phyloP scores from a whole-genome alignment of 805 yeast genomes.

The fission yeast (Schizosaccharomyces pombe) region DNA sequence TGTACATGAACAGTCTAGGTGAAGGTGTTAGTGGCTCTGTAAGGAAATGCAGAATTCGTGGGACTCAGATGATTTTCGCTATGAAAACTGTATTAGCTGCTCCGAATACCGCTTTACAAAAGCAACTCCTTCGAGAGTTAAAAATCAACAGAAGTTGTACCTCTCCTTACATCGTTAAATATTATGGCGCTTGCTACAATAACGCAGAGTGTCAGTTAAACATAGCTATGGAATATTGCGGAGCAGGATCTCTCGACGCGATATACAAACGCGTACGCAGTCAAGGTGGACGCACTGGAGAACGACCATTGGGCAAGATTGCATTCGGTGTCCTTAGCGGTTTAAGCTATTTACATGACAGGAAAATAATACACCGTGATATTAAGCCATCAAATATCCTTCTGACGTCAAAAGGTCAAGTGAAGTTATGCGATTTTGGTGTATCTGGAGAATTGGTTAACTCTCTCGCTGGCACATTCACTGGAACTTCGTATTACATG shows the following conservation, averaged over 20 bases:
- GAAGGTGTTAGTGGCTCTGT: conserved; percentile 4
- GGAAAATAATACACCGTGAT: conserved; percentile 78
- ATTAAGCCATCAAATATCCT: conserved; percentile 88
- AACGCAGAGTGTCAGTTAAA: conserved; percentile 59
- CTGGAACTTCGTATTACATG: conserved; percentile 95
- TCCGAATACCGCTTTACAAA: conserved; percentile 67
- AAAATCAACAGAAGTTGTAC: conserved; percentile 67
- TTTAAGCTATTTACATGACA: conserved; percentile 64
- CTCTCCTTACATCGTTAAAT: conserved; percentile 67
- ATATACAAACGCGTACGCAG: conserved; percentile 55
- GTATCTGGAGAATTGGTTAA: conserved; percentile 74
- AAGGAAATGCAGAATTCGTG: neutral
- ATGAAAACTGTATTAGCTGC: conserved; percentile 37
- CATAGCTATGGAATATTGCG: conserved; percentile 95
- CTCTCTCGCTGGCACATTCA: conserved; percentile 84
- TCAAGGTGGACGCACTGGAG: conserved; percentile 72
- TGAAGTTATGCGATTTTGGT: conserved; percentile 90
- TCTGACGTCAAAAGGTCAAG: conserved; percentile 50
- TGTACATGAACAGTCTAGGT: conserved; percentile 1
- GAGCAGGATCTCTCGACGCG: conserved; percentile 74
- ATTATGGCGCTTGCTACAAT: conserved; percentile 76
- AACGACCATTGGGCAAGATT: conserved; percentile 72
- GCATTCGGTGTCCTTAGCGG: conserved; percentile 74
- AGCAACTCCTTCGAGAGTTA: conserved; percentile 73
- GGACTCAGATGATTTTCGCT: neutral